These are phyloP conservation scores for Draba incana DNA, from an alignment of 345 rosid genomes.

Conservation along the genomic window DNA sequence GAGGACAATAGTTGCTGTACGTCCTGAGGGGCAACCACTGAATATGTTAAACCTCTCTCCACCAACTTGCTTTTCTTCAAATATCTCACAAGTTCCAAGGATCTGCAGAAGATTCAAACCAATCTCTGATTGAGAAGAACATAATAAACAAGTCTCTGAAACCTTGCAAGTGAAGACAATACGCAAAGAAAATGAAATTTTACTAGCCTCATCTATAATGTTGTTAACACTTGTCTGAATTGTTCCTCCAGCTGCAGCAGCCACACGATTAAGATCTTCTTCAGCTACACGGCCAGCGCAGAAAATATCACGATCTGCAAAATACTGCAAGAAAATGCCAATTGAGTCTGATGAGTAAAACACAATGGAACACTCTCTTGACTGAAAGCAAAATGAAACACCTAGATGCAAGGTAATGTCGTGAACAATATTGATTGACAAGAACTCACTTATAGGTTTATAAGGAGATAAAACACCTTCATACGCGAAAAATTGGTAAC, in stretches of 20 bases:
- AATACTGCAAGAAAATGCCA: conserved; percentile 63
- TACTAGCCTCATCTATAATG: conserved; percentile 75
- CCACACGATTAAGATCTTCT: conserved; percentile 89
- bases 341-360: conserved; percentile 17
- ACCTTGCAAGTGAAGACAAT: conserved; percentile 13
- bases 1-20: conserved; percentile 94
- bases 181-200: conserved; percentile 14
- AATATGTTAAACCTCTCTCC: conserved; percentile 97
- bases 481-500: conserved; percentile 14
- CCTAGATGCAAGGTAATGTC: not conserved
- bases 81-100: conserved; percentile 93
- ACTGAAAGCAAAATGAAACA: conserved; percentile 18
- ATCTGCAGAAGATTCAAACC: conserved; percentile 55
- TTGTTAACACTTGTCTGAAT: conserved; percentile 96
- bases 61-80: conserved; percentile 99
- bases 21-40: conserved; percentile 96
- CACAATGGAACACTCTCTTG: conserved; percentile 1
- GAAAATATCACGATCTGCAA: conserved; percentile 98
- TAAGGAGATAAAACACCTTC: conserved; percentile 12
- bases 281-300: conserved; percentile 99
- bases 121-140: conserved; percentile 11
- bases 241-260: conserved; percentile 98
- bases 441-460: not conserved
- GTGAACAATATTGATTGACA: conserved; percentile 16
- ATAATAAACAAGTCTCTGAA: conserved; percentile 17